Evolutionary conservation across 768 basidiomycete species (phyloP).

Genomic region (Cantharellus cinnabarinus): DNA sequence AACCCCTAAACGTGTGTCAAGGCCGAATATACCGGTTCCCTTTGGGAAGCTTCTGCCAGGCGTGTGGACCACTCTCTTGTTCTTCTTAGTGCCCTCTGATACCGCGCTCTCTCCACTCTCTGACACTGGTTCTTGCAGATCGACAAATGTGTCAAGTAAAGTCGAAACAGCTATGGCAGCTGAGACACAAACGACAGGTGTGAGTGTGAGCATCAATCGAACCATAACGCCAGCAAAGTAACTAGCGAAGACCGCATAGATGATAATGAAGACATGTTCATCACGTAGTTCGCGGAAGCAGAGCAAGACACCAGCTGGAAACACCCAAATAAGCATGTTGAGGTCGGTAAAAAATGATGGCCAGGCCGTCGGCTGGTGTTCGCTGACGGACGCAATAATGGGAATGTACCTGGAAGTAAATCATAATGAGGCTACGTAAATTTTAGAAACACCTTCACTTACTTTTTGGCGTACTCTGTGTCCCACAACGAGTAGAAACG

Average conservation of each 20-base stretch:
- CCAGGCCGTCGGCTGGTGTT: conserved; percentile 99
- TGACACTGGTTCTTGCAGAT: conserved; percentile 48
- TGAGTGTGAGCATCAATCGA: conserved; percentile 91
- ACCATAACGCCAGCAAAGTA: conserved; percentile 99
- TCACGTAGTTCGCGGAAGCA: conserved; percentile 91
- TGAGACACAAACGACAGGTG: conserved; percentile 87
- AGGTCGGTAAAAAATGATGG: conserved; percentile 99
- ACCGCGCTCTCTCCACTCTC: conserved; percentile 10
- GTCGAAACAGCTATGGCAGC: conserved; percentile 81
- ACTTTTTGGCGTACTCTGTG: conserved; percentile 98
- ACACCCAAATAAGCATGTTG: conserved; percentile 90
- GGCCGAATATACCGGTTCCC: conserved; percentile 51
- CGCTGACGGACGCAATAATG: conserved; percentile 96
- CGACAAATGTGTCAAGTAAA: conserved; percentile 76
- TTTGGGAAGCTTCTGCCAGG: not conserved
- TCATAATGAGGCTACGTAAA: conserved; percentile 6
- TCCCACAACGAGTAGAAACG: conserved; percentile 99
- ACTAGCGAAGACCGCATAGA: conserved; percentile 86
- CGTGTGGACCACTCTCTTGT: conserved; percentile 23
- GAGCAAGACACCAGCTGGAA: conserved; percentile 87
- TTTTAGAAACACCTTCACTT: conserved; percentile 10
- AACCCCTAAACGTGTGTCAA: conserved; percentile 64
- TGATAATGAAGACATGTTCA: conserved; percentile 96
- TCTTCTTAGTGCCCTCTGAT: conserved; percentile 31
- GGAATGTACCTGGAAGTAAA: conserved; percentile 52